Base-by-base conservation (phyloP, 2,329 filamentous ascomycete species). In the Arthrobotrys sinensis region DNA sequence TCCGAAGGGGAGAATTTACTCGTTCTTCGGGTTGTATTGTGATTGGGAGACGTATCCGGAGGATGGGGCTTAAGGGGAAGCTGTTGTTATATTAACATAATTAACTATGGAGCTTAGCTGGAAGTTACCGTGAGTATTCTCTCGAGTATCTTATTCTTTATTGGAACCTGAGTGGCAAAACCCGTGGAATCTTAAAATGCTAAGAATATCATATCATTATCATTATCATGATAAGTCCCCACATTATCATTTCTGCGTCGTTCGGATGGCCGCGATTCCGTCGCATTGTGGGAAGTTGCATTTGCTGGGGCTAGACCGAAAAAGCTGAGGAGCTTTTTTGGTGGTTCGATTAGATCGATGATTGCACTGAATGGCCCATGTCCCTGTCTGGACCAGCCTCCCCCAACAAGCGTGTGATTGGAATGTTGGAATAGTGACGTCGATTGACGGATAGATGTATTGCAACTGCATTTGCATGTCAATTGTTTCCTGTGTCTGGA, bases 371-470 rank as follows among this genome's bases (percentile, higher is more conserved):
- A 45, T 28, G 6, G 60, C 43, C 52, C 53, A 57, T 60, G 40
- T 62, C 66, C 66, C 28, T 70, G 66, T 62, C 53, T 14, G 53
- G 24, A 62, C 52, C 66, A 36, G 36, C 65, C 65, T 55, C 67
- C 50, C 69, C 52, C 40, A 43, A 63, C 50, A 75, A 53, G 46
- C 46, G 14, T 62, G 36, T 53, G 28, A 48, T 43, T 67, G 64
- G 48, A 57, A 53, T 60, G 34, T 55, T 65, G 34, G 46, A 72
- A 60, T 46, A 38, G 67, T 78, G 75, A 78, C 75, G 75, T 78
- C 60, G 75, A 38, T 46, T 12, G 16, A 66, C 67, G 75, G 75
- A 68, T 60, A 16, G 57, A 48, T 67, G 53, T 52, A 19, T 70
- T 36, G 55, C 19, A 43, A 60, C 55, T 28, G 19, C 24, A 34